A percentile compares a stretch with the other conserved stretches of the same genome.
Conservation (phyloP, 2,329 filamentous ascomycete genomes). For the Penicillium sp. region DNA sequence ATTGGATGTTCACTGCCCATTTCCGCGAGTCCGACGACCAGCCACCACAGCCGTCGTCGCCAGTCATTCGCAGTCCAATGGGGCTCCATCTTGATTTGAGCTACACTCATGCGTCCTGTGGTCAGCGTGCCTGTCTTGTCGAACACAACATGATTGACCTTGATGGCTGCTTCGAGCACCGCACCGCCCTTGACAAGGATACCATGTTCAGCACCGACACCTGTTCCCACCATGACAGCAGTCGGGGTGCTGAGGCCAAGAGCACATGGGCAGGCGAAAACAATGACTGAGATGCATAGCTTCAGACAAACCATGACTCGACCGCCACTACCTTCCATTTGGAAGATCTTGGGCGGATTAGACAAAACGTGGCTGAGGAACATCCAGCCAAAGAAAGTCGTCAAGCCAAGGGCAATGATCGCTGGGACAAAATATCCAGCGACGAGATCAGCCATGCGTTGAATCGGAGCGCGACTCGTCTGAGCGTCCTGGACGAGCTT, state of each 20-base stretch:
- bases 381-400: constrained; percentile 92
- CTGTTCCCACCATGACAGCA: constrained; percentile 98
- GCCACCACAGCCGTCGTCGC: constrained; percentile 81
- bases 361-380: constrained; percentile 78
- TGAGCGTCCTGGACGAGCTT: constrained; percentile 97
- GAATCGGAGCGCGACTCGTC: constrained; percentile 88
- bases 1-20: constrained; percentile 95
- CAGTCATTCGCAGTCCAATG: constrained; percentile 65
- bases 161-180: constrained; percentile 82
- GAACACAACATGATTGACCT: constrained; percentile 81
- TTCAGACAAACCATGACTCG: constrained; percentile 95
- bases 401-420: constrained; percentile 75
- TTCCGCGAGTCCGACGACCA: constrained; percentile 89
- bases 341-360: constrained; percentile 83
- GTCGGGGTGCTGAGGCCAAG: constrained; percentile 94
- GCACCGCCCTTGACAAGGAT: constrained; percentile 97
- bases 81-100: constrained; percentile 59
- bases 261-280: constrained; percentile 95
- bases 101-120: constrained; percentile 90
- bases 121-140: constrained; percentile 97
- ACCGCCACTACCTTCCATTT: constrained; percentile 72
- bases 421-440: constrained; percentile 91
- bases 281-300: constrained; percentile 96
- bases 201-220: constrained; percentile 87
- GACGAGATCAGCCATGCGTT: constrained; percentile 81